Conservation (phyloP, 495 filamentous ascomycete genomes). For the Darksidea phi region DNA sequence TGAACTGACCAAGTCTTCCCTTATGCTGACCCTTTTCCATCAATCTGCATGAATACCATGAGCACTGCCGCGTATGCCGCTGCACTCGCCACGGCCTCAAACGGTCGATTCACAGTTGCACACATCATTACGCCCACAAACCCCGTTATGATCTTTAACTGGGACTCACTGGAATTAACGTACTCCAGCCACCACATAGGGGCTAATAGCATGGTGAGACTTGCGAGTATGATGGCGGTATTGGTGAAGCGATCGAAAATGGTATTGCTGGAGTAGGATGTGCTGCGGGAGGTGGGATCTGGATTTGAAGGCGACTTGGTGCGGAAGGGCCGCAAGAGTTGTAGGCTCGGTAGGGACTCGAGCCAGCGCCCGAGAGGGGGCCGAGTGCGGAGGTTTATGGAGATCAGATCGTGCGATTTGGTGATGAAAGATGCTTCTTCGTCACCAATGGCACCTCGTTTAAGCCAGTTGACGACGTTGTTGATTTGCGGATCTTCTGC, state of each 20-base stretch:
- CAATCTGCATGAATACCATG: slow-evolving; percentile 27
- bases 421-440: not conserved
- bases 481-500: slow-evolving; percentile 9
- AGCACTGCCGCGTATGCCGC: slow-evolving; percentile 23
- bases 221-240: slow-evolving; percentile 10
- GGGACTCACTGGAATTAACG: not conserved
- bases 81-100: slow-evolving; percentile 16
- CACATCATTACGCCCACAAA: slow-evolving; percentile 20
- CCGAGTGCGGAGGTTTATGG: not conserved
- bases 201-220: slow-evolving; percentile 13
- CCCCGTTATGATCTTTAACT: slow-evolving; percentile 18
- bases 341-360: not conserved
- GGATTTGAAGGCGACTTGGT: not conserved
- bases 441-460: not conserved
- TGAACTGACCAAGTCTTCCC: no score
- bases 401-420: slow-evolving; percentile 5
- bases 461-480: slow-evolving; percentile 4
- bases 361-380: slow-evolving; percentile 12
- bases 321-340: not conserved
- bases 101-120: slow-evolving; percentile 12
- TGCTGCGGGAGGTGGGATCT: not conserved
- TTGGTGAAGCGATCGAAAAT: slow-evolving; percentile 9
- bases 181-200: slow-evolving; percentile 28
- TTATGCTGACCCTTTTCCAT: not conserved
- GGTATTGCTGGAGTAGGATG: slow-evolving; percentile 4